Conservation (phyloP, 805 yeast genomes). For the Crinitomyces ghanaensis region DNA sequence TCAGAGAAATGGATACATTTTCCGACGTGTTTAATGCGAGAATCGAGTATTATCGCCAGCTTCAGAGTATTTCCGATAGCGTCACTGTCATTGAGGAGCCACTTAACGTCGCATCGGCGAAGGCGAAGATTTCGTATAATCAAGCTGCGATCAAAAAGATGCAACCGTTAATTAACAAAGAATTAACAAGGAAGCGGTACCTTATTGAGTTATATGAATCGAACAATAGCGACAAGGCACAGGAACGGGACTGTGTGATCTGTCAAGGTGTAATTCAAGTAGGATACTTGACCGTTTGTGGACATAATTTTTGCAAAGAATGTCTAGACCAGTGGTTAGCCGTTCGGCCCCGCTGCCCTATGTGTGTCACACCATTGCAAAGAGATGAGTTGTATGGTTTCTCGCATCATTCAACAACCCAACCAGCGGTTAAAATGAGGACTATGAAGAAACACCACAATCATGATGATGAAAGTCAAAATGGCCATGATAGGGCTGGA, state of each 20-base stretch:
- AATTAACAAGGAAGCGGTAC: conserved; percentile 31
- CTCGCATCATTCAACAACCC: conserved; percentile 49
- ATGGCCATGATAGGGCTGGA: too few species aligned
- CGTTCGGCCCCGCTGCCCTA: conserved; percentile 54
- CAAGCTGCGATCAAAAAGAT: conserved; percentile 7
- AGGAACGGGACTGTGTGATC: conserved; percentile 54
- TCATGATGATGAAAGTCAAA: conserved; percentile 24
- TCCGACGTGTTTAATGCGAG: conserved; percentile 68
- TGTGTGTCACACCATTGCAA: conserved; percentile 53
- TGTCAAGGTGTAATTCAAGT: conserved; percentile 59
- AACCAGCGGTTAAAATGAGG: conserved; percentile 30
- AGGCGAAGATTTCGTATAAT: conserved; percentile 17
- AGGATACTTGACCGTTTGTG: conserved; percentile 82
- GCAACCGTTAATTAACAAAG: conserved; percentile 15
- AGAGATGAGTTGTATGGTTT: conserved; percentile 53
- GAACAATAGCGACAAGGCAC: conserved; percentile 22
- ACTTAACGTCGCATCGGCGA: conserved; percentile 15
- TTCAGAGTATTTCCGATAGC: conserved; percentile 79
- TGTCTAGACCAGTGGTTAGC: conserved; percentile 70
- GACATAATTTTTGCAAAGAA: conserved; percentile 78
- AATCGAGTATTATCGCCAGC: conserved; percentile 68
- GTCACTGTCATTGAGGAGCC: conserved; percentile 42
- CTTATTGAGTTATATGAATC: conserved; percentile 30
- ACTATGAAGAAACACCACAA: conserved; percentile 24
- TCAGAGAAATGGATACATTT: conserved; percentile 28